Base-by-base conservation (phyloP, 805 yeast genomes). In the Teunomyces barrocoloradensis region DNA sequence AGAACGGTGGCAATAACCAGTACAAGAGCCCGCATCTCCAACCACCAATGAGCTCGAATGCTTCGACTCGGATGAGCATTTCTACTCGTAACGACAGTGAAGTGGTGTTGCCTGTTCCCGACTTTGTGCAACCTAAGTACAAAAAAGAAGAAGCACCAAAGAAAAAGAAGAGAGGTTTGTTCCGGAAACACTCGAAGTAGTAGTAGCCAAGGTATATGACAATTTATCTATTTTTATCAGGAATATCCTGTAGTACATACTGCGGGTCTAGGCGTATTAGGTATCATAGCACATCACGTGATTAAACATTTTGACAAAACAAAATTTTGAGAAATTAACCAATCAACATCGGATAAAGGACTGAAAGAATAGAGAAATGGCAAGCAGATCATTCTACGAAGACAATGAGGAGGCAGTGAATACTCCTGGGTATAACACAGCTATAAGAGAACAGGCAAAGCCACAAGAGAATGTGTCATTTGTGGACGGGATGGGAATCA, bases 401-500 rank as follows among this genome's bases (percentile, higher is more conserved):
- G 83, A 80, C 53, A 81, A 79, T 40, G 83, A 77, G 52, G 64
- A 60, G 15, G 61, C 69, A 28, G 52, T 68, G n/a, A 69, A 77
- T 37, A 73, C 71, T 28, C 84, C 84, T 0, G 84, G 84, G 1
- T 55, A 66, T 42, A 74, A 71, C 38, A 54, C 64, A 45, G 63
- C 63, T 21, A 61, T 76, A 54, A 61, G 65, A 49, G 59, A 64
- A 40, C 53, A 71, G 54, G 80, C 76, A 54, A 61, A 71, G 0
- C 49, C 59, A 18, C 73, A 66, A 46, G 76, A 71, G 15, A 66
- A 69, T 45, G 69, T 71, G 39, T 58, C 71, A 2, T 68, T 74
- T 40, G 64, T 78, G 29, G 66, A 78, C 17, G 85, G 85, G 5
- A 80, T 80, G 78, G 72, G 74, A n/a, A 71, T 81, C 48, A 66